Base-by-base conservation (phyloP, 768 basidiomycete species). In the Chalciporus piperatus region DNA sequence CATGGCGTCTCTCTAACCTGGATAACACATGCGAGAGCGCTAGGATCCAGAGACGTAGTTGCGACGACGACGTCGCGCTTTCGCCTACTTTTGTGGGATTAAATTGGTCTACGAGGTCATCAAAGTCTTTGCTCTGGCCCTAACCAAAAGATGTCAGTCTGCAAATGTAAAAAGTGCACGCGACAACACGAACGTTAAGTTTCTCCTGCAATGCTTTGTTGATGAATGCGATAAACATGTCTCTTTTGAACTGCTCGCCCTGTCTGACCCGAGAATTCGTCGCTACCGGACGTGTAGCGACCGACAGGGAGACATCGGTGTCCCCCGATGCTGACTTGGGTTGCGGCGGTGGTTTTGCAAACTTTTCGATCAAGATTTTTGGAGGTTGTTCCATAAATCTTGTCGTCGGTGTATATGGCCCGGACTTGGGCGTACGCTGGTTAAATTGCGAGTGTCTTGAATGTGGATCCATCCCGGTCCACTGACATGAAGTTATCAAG, bases 11-110 rank as follows among this genome's bases (percentile, higher is more conserved):
- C 59, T 93, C 94, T 28, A 99, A 76, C 38, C 91, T 82, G 22
- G 93, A 95, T 48, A 98, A 92, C 53, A 93, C 90, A 62, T 98
- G 92, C 1, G 92, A 89, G 23, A 99, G 78, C 0, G 93, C 91
- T 27, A 84, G 76, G 27, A 99, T 78, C 89, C 90, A 94, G 6
- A 84, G 72, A 11, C 87, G 83, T 41, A 95, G 70, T 57, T 91
- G 83, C 47, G 76, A 61, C 45, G 75, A 61, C 32, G 78, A 66
- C 28, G 69, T 60, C 6, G 62, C 54, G 47, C 70, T 61, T 37
- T 60, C 52, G 20, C 52, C 28, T 0, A 76, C 59, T 17, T 77
- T 73, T 56, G 76, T 74, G 3, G 76, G 75, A 58, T 82, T 83
- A 68, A 99, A 98, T 58, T 95, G 92, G 48, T 85, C 78, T 6